Evolutionary conservation across 2,329 filamentous ascomycete genomes (phyloP).

Genomic region (Furcasterigmium sp.): DNA sequence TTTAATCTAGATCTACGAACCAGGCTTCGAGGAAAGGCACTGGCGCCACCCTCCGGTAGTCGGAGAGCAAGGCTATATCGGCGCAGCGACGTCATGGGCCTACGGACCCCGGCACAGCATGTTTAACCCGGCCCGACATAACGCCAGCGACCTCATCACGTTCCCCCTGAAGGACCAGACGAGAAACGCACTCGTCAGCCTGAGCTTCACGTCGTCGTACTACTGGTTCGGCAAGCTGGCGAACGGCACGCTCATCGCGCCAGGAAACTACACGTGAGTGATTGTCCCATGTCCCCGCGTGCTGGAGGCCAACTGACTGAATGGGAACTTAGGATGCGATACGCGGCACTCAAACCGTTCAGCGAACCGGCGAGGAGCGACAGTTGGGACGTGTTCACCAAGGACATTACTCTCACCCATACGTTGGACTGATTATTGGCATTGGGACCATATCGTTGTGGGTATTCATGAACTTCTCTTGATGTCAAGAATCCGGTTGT

Average conservation of each 20-base stretch:
- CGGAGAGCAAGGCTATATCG: conserved; percentile 32
- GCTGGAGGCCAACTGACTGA: background rate
- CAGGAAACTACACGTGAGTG: conserved; percentile 33
- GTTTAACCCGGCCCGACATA: conserved; percentile 27
- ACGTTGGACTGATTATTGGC: too few relatives aligned
- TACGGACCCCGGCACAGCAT: conserved; percentile 16
- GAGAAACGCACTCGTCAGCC: conserved; percentile 19
- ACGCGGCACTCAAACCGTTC: conserved; percentile 5
- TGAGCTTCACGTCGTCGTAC: conserved; percentile 21
- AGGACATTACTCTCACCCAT: conserved; percentile 5
- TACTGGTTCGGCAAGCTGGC: conserved; percentile 38
- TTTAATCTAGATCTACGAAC: conserved; percentile 25
- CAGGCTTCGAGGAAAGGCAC: conserved; percentile 27
- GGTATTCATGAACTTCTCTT: too few relatives aligned
- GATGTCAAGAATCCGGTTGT: too few relatives aligned
- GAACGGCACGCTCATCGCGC: conserved; percentile 30
- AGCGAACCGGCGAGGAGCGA: background rate
- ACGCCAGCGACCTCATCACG: conserved; percentile 30
- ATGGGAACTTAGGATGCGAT: conserved; percentile 7
- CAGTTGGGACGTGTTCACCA: conserved; percentile 9
- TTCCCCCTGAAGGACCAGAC: conserved; percentile 24
- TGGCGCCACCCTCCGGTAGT: conserved; percentile 36
- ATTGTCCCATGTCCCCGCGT: background rate
- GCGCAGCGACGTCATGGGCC: conserved; percentile 28
- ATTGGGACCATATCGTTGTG: too few relatives aligned